These are phyloP conservation scores for Botrytis cinerea DNA, from an alignment of 2,329 filamentous ascomycete genomes.

Conservation along the genomic window DNA sequence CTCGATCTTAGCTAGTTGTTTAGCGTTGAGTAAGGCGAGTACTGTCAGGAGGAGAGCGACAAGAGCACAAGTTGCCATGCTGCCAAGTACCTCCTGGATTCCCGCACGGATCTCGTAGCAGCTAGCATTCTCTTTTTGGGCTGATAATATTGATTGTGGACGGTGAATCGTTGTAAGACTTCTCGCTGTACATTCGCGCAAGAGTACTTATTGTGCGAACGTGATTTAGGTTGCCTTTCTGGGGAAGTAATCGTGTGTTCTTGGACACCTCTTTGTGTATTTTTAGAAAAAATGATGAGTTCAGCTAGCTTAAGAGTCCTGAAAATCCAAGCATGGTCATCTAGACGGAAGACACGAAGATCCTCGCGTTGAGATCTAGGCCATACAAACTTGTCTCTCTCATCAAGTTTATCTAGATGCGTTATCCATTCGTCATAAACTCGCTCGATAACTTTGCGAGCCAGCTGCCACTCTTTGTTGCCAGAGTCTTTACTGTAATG, in stretches of 20 bases:
- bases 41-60: not conserved
- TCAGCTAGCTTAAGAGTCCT: not conserved
- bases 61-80: not conserved
- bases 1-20: not conserved
- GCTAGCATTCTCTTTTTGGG: not conserved
- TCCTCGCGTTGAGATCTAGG: not conserved
- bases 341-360: not conserved
- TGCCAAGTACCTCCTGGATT: not conserved
- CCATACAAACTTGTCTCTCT: not conserved
- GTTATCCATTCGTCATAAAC: not conserved
- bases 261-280: rapidly evolving
- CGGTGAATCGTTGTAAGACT: not conserved
- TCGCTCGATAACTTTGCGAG: not conserved
- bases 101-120: rapidly evolving
- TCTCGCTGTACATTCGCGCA: not conserved
- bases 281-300: not conserved
- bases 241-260: rapidly evolving
- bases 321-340: not conserved
- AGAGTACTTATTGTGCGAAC: not conserved
- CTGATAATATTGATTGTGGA: not conserved
- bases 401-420: not conserved
- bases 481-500: not conserved
- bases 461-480: not conserved
- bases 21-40: not conserved
- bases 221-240: not conserved